These are phyloP conservation scores for Tritrichomonas foetus DNA, from an alignment of 208 protist genomes.

Conservation along the genomic window DNA sequence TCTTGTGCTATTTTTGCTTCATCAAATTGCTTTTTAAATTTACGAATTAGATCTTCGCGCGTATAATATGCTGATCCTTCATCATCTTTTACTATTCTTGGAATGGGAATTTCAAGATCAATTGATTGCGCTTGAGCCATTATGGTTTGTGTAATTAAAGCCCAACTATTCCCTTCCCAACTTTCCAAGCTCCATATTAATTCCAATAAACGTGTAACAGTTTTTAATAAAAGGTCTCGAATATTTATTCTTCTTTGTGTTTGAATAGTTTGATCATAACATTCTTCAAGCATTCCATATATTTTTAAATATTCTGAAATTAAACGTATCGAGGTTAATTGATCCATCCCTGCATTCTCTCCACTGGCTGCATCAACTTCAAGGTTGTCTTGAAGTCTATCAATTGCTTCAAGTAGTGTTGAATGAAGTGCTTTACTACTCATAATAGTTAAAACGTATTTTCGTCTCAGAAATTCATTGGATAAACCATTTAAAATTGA, in stretches of 20 bases:
- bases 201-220: not conserved
- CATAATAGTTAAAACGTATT: too few relatives aligned
- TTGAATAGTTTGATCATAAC: slow-evolving; percentile 40
- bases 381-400: not conserved
- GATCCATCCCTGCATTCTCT: not conserved
- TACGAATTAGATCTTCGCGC: not conserved
- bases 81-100: slow-evolving; percentile 21
- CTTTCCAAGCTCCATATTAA: too few relatives aligned
- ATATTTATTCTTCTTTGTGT: not conserved
- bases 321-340: not conserved
- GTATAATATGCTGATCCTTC: not conserved
- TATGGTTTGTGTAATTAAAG: not conserved
- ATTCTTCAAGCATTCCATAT: not conserved
- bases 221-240: not conserved
- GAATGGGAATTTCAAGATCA: slow-evolving; percentile 28
- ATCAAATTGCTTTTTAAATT: not conserved
- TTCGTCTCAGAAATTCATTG: too few relatives aligned
- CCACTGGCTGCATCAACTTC: not conserved
- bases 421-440: not conserved
- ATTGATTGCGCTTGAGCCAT: not conserved
- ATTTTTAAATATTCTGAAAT: not conserved
- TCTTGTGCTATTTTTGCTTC: not conserved
- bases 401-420: not conserved
- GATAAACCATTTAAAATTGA: too few relatives aligned
- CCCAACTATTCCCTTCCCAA: not conserved